A percentile compares a stretch with the other conserved stretches of the same genome.
phyloP scores from a whole-genome alignment of 2,329 filamentous ascomycete species.

The Thielaviopsis punctulata region DNA sequence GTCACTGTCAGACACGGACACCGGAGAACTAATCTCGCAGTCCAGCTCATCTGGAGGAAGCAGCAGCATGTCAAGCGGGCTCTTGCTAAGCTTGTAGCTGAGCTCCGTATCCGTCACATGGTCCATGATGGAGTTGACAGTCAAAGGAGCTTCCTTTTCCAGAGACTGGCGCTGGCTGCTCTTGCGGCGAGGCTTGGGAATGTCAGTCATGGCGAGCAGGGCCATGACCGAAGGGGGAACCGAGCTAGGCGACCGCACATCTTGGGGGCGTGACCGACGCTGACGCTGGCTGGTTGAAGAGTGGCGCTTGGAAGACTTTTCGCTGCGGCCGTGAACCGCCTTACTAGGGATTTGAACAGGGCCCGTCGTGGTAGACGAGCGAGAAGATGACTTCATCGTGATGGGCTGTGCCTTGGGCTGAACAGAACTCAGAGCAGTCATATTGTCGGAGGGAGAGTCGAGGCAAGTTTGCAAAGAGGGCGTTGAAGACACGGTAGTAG shows the following conservation, averaged over 20 bases:
- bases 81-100: conserved; percentile 34
- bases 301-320: conserved; percentile 5
- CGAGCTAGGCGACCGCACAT: conserved; percentile 33
- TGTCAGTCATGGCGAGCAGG: conserved; percentile 43
- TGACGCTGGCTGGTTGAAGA: conserved; percentile 22
- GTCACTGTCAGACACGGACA: conserved; percentile 27
- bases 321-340: background rate
- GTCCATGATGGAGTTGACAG: conserved; percentile 8
- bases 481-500: conserved; percentile 10
- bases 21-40: conserved; percentile 28
- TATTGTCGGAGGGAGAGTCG: conserved; percentile 1
- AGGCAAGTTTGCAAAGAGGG: background rate
- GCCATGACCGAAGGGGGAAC: conserved; percentile 43
- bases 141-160: conserved; percentile 26
- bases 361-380: conserved; percentile 21
- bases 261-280: conserved; percentile 21
- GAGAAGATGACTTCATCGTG: conserved; percentile 11
- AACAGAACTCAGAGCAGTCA: background rate
- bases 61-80: conserved; percentile 41
- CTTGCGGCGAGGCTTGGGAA: conserved; percentile 27
- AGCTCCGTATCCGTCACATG: conserved; percentile 22
- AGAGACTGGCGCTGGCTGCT: conserved; percentile 27
- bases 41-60: conserved; percentile 41
- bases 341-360: conserved; percentile 38
- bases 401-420: conserved; percentile 4